These are phyloP conservation scores for Bullera alba DNA, from an alignment of 768 basidiomycete genomes.

Conservation along the genomic window DNA sequence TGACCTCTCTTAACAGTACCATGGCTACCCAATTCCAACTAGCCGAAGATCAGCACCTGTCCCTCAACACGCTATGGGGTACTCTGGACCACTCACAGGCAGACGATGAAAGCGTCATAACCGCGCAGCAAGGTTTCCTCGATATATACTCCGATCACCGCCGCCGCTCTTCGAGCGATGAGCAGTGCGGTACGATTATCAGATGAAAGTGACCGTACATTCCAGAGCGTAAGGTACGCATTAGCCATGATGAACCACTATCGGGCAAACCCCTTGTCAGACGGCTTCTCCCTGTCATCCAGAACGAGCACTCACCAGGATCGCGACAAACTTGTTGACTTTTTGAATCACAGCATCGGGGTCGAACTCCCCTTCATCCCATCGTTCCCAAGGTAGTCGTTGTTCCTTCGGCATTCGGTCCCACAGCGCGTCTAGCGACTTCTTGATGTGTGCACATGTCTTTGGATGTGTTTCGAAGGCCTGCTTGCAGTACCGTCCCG, in stretches of 20 bases:
- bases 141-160: not conserved
- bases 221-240: constrained; percentile 9
- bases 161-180: constrained; percentile 1
- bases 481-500: no score
- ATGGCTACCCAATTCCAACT: constrained; percentile 16
- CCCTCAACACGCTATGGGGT: not conserved
- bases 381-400: constrained; percentile 6
- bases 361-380: constrained; percentile 7
- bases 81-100: constrained; percentile 1
- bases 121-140: constrained; percentile 1
- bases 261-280: not conserved
- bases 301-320: constrained; percentile 4
- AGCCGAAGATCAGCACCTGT: not conserved
- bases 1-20: constrained; percentile 11
- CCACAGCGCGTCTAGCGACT: not conserved
- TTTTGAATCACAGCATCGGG: not conserved
- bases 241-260: constrained; percentile 11
- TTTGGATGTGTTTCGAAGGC: no score
- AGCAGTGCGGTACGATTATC: constrained; percentile 8
- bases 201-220: not conserved
- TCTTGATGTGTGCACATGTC: no score
- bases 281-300: not conserved
- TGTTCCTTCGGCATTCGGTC: not conserved
- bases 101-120: constrained; percentile 10
- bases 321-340: not conserved